Evolutionary conservation across 805 yeast genomes (phyloP), one percentile per base, ranked within the genome.

Genomic region (Candida sithepensis): DNA sequence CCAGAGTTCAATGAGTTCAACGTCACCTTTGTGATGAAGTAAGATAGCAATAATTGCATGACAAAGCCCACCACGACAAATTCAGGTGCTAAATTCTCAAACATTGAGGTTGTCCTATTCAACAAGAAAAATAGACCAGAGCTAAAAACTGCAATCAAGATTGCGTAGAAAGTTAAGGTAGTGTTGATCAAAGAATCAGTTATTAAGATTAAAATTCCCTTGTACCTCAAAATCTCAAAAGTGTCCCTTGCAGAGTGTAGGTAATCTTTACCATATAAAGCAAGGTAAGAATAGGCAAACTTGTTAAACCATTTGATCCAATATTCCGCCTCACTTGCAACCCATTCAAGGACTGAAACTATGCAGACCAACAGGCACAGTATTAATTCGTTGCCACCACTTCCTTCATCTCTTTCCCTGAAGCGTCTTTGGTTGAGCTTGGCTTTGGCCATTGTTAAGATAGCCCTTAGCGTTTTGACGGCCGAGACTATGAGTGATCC

Each of bases 271-370:
- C 97, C 97, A 66, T 89, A 92, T 21, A 91, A 73, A 0, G 97
- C 96, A 57, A 91, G 74, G 60, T 84, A 88, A 24, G 94, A 84
- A 64, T 86, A 88, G 6, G 97, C 96, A 62, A 88, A 91, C 63
- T 86, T 92, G 68, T 91, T 89, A 72, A 91, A 90, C 73, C 88
- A 90, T 50, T 82, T 75, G 20, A 87, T 85, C 68, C 68, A 64
- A 42, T 57, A 61, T 47, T 65, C 68, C 20, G 61, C 59, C 49
- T 65, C 63, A 21, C 50, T 53, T 4, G 58, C 59, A 42, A 85
- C 52, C 94, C 96, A 88, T 55, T 88, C 88, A 22, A 91, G 58
- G 18, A 86, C 66, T 4, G 83, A 77, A 10, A 64, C 52, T 39
- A 88, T 65, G 36, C 65, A 61, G 20, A 54, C 46, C 28, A 65